Conservation (phyloP, 1,284 basidiomycete genomes). For the Tilletia indica region DNA sequence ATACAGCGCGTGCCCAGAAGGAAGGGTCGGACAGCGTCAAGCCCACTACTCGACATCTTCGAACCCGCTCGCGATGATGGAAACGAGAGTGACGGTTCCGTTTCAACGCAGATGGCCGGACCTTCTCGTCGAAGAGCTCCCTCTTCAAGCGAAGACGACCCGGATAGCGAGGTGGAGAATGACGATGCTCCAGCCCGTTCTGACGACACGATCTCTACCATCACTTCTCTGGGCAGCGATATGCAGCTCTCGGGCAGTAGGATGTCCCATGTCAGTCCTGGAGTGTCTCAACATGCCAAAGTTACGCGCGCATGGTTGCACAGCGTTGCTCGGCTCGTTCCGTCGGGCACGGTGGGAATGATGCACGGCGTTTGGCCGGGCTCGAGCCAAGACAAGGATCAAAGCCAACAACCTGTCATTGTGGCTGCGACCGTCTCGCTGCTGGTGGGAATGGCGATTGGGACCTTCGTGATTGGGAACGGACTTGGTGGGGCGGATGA, state of each 20-base stretch:
- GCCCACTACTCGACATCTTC: neutral
- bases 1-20: conserved; percentile 8
- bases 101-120: neutral
- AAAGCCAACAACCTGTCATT: neutral
- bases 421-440: neutral
- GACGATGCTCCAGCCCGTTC: too few species aligned
- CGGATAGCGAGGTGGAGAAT: too few species aligned
- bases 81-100: neutral
- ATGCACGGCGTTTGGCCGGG: neutral
- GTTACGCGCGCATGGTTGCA: conserved; percentile 2
- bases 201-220: too few species aligned
- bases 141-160: too few species aligned
- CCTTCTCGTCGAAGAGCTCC: neutral
- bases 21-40: neutral
- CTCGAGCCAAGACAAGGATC: neutral
- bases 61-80: conserved; percentile 2
- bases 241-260: too few species aligned
- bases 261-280: too few species aligned
- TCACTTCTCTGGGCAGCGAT: too few species aligned
- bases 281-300: neutral
- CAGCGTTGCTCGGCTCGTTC: conserved; percentile 12
- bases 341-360: neutral
- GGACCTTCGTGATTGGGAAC: neutral
- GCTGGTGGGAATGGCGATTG: neutral
- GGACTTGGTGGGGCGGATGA: neutral